A percentile compares a stretch with the other conserved stretches of the same genome.
These are phyloP conservation scores for Fraxinus platypoda DNA, from an alignment of 305 asterid species.

Conservation along the genomic window DNA sequence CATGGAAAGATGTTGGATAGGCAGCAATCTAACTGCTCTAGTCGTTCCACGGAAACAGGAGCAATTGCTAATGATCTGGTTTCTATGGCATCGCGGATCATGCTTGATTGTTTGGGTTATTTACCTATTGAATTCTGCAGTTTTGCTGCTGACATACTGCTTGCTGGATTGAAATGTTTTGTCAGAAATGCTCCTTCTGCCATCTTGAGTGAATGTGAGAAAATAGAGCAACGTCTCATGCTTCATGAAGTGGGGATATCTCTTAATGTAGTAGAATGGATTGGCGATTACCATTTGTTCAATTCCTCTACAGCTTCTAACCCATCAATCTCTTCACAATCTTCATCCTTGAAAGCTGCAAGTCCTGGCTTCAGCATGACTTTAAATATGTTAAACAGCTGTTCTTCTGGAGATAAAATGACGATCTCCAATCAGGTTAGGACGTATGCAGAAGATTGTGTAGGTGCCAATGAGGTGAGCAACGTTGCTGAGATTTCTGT, in stretches of 20 bases:
- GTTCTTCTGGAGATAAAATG: constrained; percentile 27
- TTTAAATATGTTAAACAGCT: constrained; percentile 25
- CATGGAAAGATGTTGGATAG: not conserved
- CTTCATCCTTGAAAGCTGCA: constrained; percentile 40
- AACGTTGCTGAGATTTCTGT: constrained; percentile 32
- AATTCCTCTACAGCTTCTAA: constrained; percentile 35
- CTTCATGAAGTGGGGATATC: constrained; percentile 89
- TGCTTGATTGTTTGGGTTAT: constrained; percentile 78
- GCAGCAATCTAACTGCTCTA: constrained; percentile 1
- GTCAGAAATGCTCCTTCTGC: constrained; percentile 67
- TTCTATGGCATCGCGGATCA: constrained; percentile 52
- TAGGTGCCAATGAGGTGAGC: constrained; percentile 24
- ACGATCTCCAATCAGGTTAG: constrained; percentile 28
- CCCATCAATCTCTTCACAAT: constrained; percentile 27
- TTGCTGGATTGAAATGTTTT: constrained; percentile 68
- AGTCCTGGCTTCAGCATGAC: constrained; percentile 30
- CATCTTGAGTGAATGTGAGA: constrained; percentile 71
- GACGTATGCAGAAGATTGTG: constrained; percentile 19
- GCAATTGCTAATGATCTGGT: constrained; percentile 31
- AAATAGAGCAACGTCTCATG: constrained; percentile 60
- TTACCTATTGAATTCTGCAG: constrained; percentile 83
- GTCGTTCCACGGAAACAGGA: constrained; percentile 23
- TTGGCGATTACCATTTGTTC: constrained; percentile 60
- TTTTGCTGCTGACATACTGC: constrained; percentile 73
- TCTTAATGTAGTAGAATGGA: constrained; percentile 88